phyloP scores from a whole-genome alignment of 2,329 filamentous ascomycete species.

The Stylonectria norvegica region DNA sequence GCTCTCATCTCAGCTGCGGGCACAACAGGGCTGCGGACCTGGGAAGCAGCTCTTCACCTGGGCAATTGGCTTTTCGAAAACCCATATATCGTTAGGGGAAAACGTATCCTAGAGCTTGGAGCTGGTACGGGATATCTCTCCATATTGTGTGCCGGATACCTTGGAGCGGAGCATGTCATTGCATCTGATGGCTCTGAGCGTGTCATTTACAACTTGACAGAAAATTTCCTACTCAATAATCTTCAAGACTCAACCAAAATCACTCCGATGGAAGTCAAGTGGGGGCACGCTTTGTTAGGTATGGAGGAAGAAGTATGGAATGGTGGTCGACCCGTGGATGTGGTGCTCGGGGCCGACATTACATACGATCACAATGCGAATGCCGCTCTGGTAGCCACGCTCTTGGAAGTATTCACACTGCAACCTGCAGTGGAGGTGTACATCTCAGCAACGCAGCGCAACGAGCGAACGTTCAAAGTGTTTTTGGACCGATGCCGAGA shows the following conservation, averaged over 20 bases:
- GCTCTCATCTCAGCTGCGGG: slow-evolving; percentile 66
- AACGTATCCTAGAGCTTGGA: slow-evolving; percentile 67
- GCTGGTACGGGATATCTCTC: slow-evolving; percentile 75
- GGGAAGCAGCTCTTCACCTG: slow-evolving; percentile 75
- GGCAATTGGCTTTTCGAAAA: slow-evolving; percentile 62
- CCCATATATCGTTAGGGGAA: slow-evolving; percentile 45
- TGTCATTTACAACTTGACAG: slow-evolving; percentile 64
- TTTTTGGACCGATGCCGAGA: slow-evolving; percentile 59
- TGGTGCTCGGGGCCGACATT: slow-evolving; percentile 73
- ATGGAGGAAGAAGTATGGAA: slow-evolving; percentile 55
- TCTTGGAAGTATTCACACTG: slow-evolving; percentile 58
- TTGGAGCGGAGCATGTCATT: slow-evolving; percentile 57
- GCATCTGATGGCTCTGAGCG: slow-evolving; percentile 73
- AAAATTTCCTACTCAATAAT: slow-evolving; percentile 66
- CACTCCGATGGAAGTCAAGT: slow-evolving; percentile 55
- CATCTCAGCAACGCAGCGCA: slow-evolving; percentile 69
- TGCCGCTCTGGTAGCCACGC: slow-evolving; percentile 60
- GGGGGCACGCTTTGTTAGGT: slow-evolving; percentile 59
- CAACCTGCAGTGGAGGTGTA: slow-evolving; percentile 57
- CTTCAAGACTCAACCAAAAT: slow-evolving; percentile 50
- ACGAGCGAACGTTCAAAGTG: slow-evolving; percentile 62
- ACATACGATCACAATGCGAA: slow-evolving; percentile 69
- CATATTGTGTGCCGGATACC: slow-evolving; percentile 66
- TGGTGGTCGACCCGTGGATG: slow-evolving; percentile 48
- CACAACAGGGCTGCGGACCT: slow-evolving; percentile 74